Percentiles rank a stretch among this genome's conserved stretches.
Evolutionary conservation across 163 green algal genomes (phyloP).

Genomic region (Scenedesmus sp.): DNA sequence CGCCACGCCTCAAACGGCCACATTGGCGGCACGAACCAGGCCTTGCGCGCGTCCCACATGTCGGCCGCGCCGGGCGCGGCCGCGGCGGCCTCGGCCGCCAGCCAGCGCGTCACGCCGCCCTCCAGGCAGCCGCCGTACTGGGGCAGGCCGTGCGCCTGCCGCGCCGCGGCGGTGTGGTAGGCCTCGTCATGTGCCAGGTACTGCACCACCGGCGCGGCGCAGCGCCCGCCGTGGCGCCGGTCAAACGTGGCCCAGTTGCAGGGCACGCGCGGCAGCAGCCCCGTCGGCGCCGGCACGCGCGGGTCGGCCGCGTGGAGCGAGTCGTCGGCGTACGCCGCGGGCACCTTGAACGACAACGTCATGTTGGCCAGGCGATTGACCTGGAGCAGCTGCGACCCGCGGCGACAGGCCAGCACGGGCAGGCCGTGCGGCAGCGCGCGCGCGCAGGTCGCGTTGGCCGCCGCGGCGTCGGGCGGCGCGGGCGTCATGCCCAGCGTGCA

Average conservation of each 20-base stretch:
- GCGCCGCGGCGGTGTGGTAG: not conserved
- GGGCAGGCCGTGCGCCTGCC: not conserved
- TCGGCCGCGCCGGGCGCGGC: not conserved
- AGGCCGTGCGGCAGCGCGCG: not conserved
- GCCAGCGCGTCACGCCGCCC: conserved; percentile 7
- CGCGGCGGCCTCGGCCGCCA: not conserved
- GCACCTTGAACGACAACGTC: conserved; percentile 7
- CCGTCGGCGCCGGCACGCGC: not conserved
- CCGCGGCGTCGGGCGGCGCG: not conserved
- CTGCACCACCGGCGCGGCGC: conserved; percentile 23
- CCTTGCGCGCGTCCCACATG: conserved; percentile 1
- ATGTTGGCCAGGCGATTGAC: not conserved
- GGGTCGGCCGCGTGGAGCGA: not conserved
- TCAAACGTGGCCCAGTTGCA: conserved; percentile 12
- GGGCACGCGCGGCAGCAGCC: conserved; percentile 11
- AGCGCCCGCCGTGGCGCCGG: conserved; percentile 21
- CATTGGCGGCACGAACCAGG: conserved; percentile 15
- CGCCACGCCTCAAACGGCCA: conserved; percentile 27
- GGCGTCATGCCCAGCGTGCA: conserved; percentile 19
- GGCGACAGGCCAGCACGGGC: not conserved
- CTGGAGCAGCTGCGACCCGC: not conserved
- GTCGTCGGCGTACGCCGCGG: not conserved
- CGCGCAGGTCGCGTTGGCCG: not conserved
- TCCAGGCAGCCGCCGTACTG: conserved; percentile 24
- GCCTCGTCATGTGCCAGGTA: conserved; percentile 39